Percentiles rank a stretch among this genome's conserved stretches.
These are phyloP conservation scores for Coemansia sp. DNA, from an alignment of 192 early-diverging fungal genomes.

Conservation along the genomic window DNA sequence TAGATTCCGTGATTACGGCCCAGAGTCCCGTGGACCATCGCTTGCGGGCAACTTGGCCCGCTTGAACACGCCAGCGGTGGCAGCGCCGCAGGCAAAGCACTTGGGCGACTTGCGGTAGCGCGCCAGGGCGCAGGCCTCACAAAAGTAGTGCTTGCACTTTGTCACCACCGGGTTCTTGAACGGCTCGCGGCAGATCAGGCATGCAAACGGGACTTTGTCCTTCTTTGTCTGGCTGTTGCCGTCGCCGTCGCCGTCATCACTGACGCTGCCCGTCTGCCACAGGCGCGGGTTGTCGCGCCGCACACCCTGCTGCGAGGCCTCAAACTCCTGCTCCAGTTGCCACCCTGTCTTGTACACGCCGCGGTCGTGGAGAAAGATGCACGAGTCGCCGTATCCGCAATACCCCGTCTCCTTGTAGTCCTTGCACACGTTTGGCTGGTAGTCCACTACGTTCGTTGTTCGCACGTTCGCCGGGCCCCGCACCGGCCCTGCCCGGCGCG, in stretches of 20 bases:
- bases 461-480: constrained; percentile 35
- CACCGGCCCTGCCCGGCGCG: constrained; percentile 48
- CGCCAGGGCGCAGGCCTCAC: constrained; percentile 86
- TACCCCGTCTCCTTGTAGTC: constrained; percentile 96
- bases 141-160: constrained; percentile 93
- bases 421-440: constrained; percentile 97
- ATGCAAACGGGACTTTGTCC: constrained; percentile 92
- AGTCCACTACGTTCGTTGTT: constrained; percentile 66
- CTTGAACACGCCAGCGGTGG: constrained; percentile 82
- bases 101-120: constrained; percentile 77
- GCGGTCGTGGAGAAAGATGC: constrained; percentile 97
- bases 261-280: constrained; percentile 47
- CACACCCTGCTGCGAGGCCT: constrained; percentile 68
- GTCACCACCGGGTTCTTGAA: constrained; percentile 90
- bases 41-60: too few relatives aligned
- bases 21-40: too few relatives aligned
- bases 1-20: too few relatives aligned
- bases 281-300: constrained; percentile 47
- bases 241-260: constrained; percentile 33
- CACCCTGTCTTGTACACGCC: constrained; percentile 95
- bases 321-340: constrained; percentile 98
- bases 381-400: constrained; percentile 98
- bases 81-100: constrained; percentile 82
- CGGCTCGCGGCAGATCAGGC: constrained; percentile 83
- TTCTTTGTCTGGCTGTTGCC: constrained; percentile 20